These are phyloP conservation scores for Fomitopsis pinicola DNA, from an alignment of 1,284 basidiomycete species.

Conservation along the genomic window DNA sequence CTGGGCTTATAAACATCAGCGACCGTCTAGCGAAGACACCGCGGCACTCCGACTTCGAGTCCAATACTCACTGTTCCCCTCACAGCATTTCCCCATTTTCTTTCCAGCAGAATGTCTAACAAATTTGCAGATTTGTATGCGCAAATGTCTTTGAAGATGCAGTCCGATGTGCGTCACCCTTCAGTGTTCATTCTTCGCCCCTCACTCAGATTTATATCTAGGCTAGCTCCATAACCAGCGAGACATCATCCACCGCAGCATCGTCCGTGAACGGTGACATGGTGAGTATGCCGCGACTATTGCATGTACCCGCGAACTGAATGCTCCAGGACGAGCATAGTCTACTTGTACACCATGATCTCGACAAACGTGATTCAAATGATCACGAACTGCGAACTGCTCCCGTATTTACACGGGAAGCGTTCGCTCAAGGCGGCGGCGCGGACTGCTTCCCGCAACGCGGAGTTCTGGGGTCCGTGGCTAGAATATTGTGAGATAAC, in stretches of 20 bases:
- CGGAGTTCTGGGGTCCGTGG: background rate
- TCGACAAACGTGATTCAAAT: background rate
- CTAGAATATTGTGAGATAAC: background rate
- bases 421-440: background rate
- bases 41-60: background rate
- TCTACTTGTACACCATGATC: background rate
- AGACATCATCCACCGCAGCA: background rate
- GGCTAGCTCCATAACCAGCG: background rate
- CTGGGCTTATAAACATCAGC: background rate
- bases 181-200: background rate
- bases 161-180: background rate
- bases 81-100: no score
- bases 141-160: background rate
- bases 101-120: no score
- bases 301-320: background rate
- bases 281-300: background rate
- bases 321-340: background rate
- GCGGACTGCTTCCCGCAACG: background rate
- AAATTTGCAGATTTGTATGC: no score
- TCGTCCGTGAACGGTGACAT: background rate
- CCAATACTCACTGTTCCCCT: background rate
- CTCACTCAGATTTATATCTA: background rate
- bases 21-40: background rate
- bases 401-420: background rate
- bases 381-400: conserved; percentile 1